A percentile compares a stretch with the other conserved stretches of the same genome.
phyloP scores from a whole-genome alignment of 805 yeast species.

The Maudiozyma serrabonitensis region DNA sequence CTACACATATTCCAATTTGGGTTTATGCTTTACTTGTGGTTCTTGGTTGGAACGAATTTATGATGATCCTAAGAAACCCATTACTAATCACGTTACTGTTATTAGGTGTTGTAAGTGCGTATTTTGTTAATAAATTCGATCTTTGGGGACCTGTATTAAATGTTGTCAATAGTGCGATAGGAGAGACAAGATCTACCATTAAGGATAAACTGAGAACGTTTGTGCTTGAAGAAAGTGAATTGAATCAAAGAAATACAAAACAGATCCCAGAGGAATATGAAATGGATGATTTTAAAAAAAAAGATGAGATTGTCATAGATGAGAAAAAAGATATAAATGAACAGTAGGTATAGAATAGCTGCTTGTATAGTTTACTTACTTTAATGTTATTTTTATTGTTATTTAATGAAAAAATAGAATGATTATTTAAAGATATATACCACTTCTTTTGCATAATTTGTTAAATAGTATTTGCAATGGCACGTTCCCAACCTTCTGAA shows the following conservation, averaged over 20 bases:
- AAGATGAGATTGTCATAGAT: neutral
- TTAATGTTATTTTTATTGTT: conserved; percentile 1
- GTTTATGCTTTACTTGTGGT: conserved; percentile 63
- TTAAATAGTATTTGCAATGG: conserved; percentile 1
- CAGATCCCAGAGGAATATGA: neutral
- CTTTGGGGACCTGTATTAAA: conserved; percentile 67
- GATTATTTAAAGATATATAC: no score
- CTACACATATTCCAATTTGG: conserved; percentile 75
- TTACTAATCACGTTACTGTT: conserved; percentile 58
- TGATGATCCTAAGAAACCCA: conserved; percentile 82
- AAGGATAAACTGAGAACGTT: conserved; percentile 50
- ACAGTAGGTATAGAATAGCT: neutral
- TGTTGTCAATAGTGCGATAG: conserved; percentile 47
- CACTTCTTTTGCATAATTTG: neutral
- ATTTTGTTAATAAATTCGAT: conserved; percentile 59
- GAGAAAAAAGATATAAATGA: neutral
- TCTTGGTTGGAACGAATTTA: conserved; percentile 92
- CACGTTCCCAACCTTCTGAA: conserved; percentile 29
- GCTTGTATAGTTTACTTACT: neutral
- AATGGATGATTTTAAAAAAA: neutral
- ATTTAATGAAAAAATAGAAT: no score
- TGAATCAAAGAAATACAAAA: conserved; percentile 4
- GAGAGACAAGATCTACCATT: conserved; percentile 46
- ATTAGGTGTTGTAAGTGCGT: conserved; percentile 48
- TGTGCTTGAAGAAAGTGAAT: conserved; percentile 40